Conservation (phyloP, 2,329 filamentous ascomycete genomes). For the Shiraia sp. region DNA sequence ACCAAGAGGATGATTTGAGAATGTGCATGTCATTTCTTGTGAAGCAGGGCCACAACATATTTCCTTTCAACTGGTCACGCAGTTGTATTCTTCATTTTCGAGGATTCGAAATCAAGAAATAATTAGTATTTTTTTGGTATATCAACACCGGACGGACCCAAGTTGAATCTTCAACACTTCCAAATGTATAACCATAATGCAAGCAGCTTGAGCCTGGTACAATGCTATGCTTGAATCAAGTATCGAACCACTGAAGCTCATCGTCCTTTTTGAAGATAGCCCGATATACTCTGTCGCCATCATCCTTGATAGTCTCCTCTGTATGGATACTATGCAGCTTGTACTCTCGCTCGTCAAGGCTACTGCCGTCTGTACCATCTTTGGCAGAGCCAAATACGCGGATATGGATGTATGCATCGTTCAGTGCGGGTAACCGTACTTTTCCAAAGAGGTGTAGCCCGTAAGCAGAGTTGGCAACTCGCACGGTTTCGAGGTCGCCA, state of each 20-base stretch:
- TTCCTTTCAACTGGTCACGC: too few relatives aligned
- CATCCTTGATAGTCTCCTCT: slow-evolving; percentile 34
- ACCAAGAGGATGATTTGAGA: too few relatives aligned
- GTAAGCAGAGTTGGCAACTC: slow-evolving; percentile 35
- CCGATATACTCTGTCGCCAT: slow-evolving; percentile 35
- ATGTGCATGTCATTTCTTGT: too few relatives aligned
- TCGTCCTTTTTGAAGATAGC: slow-evolving; percentile 38
- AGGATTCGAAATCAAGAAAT: too few relatives aligned
- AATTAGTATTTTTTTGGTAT: too few relatives aligned
- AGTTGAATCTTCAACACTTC: too few relatives aligned
- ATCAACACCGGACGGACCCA: too few relatives aligned
- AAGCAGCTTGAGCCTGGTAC: too few relatives aligned
- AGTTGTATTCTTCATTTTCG: too few relatives aligned
- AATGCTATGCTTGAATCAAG: too few relatives aligned
- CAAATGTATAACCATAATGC: too few relatives aligned
- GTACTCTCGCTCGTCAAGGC: slow-evolving; percentile 34
- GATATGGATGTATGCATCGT: slow-evolving; percentile 37
- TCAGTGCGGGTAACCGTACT: slow-evolving; percentile 25
- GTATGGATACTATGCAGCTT: slow-evolving; percentile 42
- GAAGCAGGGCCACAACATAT: too few relatives aligned
- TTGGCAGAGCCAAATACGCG: slow-evolving; percentile 37
- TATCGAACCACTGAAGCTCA: slow-evolving; percentile 41
- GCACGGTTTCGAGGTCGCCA: slow-evolving; percentile 30
- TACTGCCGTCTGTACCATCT: slow-evolving; percentile 39
- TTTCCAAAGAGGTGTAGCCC: slow-evolving; percentile 40